A percentile compares a stretch with the other conserved stretches of the same genome.
phyloP scores from a whole-genome alignment of 768 basidiomycete species.

The Russula brevipes region DNA sequence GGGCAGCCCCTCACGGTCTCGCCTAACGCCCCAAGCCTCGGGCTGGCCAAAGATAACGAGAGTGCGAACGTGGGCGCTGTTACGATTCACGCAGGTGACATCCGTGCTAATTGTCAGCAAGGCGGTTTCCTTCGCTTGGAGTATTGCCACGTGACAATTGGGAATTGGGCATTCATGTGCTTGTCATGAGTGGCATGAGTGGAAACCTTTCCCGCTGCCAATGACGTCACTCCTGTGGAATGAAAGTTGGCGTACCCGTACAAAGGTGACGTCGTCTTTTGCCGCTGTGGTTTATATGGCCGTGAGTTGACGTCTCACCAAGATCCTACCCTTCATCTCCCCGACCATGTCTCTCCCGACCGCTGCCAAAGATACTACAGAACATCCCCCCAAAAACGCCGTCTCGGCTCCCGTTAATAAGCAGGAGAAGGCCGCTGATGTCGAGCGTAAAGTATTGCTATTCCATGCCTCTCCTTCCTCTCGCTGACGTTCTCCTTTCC shows the following conservation, averaged over 20 bases:
- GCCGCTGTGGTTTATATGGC: background rate
- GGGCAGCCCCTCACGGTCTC: too few relatives aligned
- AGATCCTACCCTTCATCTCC: background rate
- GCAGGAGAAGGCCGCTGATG: constrained; percentile 58
- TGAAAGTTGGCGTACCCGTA: background rate
- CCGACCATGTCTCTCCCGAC: constrained; percentile 59
- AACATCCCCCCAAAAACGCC: constrained; percentile 45
- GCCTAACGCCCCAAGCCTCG: too few relatives aligned
- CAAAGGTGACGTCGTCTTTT: background rate
- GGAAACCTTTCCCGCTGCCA: background rate
- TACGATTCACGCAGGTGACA: too few relatives aligned
- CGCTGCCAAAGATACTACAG: constrained; percentile 55
- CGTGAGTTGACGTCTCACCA: background rate
- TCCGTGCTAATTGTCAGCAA: too few relatives aligned
- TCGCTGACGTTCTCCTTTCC: background rate
- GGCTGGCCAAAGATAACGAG: too few relatives aligned
- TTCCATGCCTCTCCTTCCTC: background rate
- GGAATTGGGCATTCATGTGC: too few relatives aligned
- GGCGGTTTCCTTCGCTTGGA: too few relatives aligned
- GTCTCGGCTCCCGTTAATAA: constrained; percentile 67
- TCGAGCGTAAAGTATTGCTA: constrained; percentile 62
- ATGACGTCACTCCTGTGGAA: constrained; percentile 13
- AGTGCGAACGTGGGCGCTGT: too few relatives aligned
- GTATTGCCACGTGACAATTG: too few relatives aligned
- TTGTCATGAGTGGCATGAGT: too few relatives aligned